These are phyloP conservation scores for Fusarium sulawesiense DNA, from an alignment of 2,329 filamentous ascomycete species.

Conservation along the genomic window DNA sequence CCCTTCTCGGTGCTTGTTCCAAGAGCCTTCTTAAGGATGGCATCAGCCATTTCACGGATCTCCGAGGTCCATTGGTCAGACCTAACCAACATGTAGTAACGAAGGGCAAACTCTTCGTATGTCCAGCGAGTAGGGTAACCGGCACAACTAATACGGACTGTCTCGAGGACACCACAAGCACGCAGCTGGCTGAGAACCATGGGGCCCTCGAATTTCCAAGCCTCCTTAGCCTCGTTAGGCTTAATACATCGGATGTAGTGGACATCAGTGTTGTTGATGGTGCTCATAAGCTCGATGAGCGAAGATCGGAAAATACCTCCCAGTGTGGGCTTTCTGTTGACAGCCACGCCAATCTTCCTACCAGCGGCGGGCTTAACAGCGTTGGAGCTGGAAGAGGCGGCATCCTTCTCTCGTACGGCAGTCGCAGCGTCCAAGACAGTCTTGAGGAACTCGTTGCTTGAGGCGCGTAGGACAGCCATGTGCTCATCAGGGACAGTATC, in stretches of 20 bases:
- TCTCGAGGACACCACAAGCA: conserved; percentile 98
- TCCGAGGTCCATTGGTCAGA: conserved; percentile 92
- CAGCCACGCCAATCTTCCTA: conserved; percentile 88
- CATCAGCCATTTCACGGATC: conserved; percentile 92
- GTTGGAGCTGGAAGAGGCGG: conserved; percentile 70
- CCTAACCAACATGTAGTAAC: conserved; percentile 97
- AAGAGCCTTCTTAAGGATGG: conserved; percentile 88
- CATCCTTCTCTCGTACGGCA: conserved; percentile 89
- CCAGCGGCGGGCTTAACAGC: conserved; percentile 85
- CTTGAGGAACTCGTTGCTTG: conserved; percentile 85
- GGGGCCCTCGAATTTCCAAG: conserved; percentile 98
- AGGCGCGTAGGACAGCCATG: conserved; percentile 88
- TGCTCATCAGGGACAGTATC: conserved; percentile 99
- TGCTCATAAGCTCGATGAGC: conserved; percentile 96
- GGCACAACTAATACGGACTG: conserved; percentile 95
- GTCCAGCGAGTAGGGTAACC: conserved; percentile 99
- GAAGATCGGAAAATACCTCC: conserved; percentile 99
- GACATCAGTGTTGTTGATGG: conserved; percentile 97
- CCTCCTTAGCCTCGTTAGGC: conserved; percentile 94
- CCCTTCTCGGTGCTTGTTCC: conserved; percentile 79
- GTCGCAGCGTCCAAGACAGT: conserved; percentile 88
- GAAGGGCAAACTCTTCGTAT: conserved; percentile 96
- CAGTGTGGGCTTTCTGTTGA: conserved; percentile 95
- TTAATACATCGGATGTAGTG: conserved; percentile 99
- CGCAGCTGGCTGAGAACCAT: conserved; percentile 98